Evolutionary conservation across 495 filamentous ascomycete genomes (phyloP), one percentile per base, ranked within the genome.

Genomic region (Oidiodendron maius): DNA sequence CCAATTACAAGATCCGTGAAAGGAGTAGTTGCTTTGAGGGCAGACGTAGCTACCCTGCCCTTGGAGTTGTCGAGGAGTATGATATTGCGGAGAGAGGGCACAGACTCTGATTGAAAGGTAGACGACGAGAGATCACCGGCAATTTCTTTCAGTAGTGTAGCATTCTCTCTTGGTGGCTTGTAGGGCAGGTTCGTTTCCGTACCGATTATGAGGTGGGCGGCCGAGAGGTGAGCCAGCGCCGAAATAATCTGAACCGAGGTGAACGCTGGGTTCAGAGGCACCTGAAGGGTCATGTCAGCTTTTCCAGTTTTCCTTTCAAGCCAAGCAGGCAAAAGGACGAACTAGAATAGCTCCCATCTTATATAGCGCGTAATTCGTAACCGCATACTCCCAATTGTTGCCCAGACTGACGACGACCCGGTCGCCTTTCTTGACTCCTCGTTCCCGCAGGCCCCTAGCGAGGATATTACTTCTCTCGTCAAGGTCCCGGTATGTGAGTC

Each of bases 241-340:
- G 89, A 68, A 13, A 81, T 70, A 8, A 96, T 82, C 64, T 98
- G 93, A 12, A 69, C 60, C 16, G 75, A 67, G 58, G 89, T 96
- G 74, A 96, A 98, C 0, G 81, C 86, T 2, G 89, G 91, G 65
- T 98, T 98, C 25, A 98, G 71, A 1, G 93, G 93, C 1, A 95
- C 82, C 80, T 85, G n/a, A n/a, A n/a, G n/a, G n/a, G n/a, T n/a
- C n/a, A n/a, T n/a, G n/a, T n/a, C 8, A 38, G 35, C 35, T 15
- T 15, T 15, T 38, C 35, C 11, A 5, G 8, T 18, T 15, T n/a
- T 38, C 10, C 35, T 15, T 15, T 15, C 23, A 42, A 16, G 15
- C 10, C 11, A 34, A 35, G 20, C 21, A 46, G 40, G n/a, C 41
- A 26, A 16, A 28, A 28, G 12, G 20, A 53, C 71, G 39, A 64